Evolutionary conservation across 805 yeast species (phyloP), one percentile per base, ranked within the genome.

Genomic region (Cyberlindnera euphorbiiphila): DNA sequence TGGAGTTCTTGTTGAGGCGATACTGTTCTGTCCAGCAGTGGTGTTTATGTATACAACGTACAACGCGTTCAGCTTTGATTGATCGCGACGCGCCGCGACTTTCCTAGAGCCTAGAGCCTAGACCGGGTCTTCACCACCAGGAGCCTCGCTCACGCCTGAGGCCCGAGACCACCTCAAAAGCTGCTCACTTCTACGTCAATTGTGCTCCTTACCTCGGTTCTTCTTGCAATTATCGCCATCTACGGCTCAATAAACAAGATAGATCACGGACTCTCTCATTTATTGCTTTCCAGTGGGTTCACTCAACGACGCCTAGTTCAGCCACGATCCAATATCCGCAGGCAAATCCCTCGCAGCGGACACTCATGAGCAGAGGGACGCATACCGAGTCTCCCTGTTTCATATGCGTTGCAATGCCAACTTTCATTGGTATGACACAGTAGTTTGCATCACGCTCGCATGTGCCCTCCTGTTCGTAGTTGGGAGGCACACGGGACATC

Each of bases 401-500:
- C 6, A 16, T 32, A 6, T 12, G 14, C 2, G 22, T 41, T 6
- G 25, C 32, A 13, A 41, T 3, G 6, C 17, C 29, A 4, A 45
- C 16, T n/a, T 41, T 46, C n/a, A 61, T 7, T 0, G 60, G 59
- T 9, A 62, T 32, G 8, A 57, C 53, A 22, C 56, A 39, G 54
- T 56, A 63, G 34, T 62, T 61, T 1, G 45, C 43, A 3, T 59
- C 60, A 12, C 39, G 37, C 12, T 53, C 59, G 18, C 35, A 35
- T 5, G 46, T 27, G 8, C 36, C 37, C 10, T 42, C 42, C 12
- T 35, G 24, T 5, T 44, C 39, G 13, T 37, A 32, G 11, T 37
- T 34, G 8, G 39, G 36, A 1, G 39, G 42, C 5, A 29, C 22
- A 21, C 67, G 42, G 12, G 47, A 54, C 52, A 59, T 44, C 15